A percentile compares a stretch with the other conserved stretches of the same genome.
Conservation (phyloP, 768 basidiomycete species). For the Asterophora lycoperdoides region DNA sequence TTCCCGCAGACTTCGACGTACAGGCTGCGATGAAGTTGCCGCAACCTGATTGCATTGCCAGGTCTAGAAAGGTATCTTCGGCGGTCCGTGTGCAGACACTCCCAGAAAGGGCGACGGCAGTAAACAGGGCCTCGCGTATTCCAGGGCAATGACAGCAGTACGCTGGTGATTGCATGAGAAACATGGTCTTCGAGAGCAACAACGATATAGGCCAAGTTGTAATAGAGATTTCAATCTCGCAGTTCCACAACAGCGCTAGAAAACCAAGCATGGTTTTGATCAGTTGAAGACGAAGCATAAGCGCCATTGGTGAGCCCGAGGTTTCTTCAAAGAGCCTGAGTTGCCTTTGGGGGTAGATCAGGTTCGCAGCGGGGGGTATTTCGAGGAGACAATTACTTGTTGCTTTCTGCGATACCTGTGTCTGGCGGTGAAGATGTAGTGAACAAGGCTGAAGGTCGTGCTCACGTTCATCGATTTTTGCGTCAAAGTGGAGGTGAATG, state of each 20-base stretch:
- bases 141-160: slow-evolving; percentile 2
- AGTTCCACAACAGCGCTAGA: slow-evolving; percentile 32
- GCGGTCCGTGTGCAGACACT: slow-evolving; percentile 14
- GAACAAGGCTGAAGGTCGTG: not conserved
- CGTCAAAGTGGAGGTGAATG: slow-evolving; percentile 19
- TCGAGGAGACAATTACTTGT: slow-evolving; percentile 5
- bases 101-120: slow-evolving; percentile 27
- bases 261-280: slow-evolving; percentile 27
- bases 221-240: slow-evolving; percentile 14
- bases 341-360: too few species aligned
- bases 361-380: not conserved
- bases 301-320: not conserved
- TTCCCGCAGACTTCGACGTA: slow-evolving; percentile 15
- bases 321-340: not conserved
- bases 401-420: slow-evolving; percentile 9
- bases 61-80: slow-evolving; percentile 34
- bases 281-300: slow-evolving; percentile 11
- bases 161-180: slow-evolving; percentile 3
- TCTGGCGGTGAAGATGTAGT: not conserved
- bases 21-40: slow-evolving; percentile 37
- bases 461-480: slow-evolving; percentile 32
- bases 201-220: slow-evolving; percentile 5
- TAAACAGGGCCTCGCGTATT: slow-evolving; percentile 34
- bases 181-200: slow-evolving; percentile 10
- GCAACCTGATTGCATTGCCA: slow-evolving; percentile 24